Percentiles rank a stretch among this genome's conserved stretches.
Evolutionary conservation across 2,329 filamentous ascomycete genomes (phyloP).

Genomic region (Neofusicoccum laricinum): DNA sequence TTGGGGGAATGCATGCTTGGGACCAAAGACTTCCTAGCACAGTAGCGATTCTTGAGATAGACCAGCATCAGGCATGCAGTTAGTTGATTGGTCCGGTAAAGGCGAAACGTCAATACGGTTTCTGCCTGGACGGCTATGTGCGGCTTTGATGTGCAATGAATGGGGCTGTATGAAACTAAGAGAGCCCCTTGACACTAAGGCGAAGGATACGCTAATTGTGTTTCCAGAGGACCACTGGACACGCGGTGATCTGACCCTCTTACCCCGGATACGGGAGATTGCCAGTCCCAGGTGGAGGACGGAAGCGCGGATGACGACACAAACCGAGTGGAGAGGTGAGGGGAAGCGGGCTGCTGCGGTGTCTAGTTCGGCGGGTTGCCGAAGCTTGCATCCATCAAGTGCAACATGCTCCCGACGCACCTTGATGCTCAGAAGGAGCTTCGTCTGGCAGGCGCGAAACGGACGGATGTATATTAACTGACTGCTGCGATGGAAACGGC

Average conservation of each 20-base stretch:
- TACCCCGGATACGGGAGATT: constrained; percentile 14
- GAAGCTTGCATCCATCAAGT: not conserved
- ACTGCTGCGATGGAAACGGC: not conserved
- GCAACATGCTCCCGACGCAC: not conserved
- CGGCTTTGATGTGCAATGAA: not conserved
- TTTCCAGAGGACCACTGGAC: not conserved
- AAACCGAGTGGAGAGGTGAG: not conserved
- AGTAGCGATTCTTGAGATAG: too few species aligned
- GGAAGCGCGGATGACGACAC: constrained; percentile 4
- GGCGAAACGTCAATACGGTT: too few species aligned
- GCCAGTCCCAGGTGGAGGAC: not conserved
- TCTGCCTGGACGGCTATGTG: not conserved
- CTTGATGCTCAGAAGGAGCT: not conserved
- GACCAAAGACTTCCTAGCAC: too few species aligned
- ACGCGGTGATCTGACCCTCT: constrained; percentile 3
- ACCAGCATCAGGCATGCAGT: too few species aligned
- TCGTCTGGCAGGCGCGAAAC: not conserved
- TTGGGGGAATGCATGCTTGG: too few species aligned
- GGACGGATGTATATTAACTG: not conserved
- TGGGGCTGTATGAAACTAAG: not conserved
- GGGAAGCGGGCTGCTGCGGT: not conserved
- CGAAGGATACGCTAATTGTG: not conserved
- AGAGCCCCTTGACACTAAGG: not conserved
- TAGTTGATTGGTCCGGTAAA: too few species aligned
- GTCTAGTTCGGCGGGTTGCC: not conserved